Evolutionary conservation across 2,329 filamentous ascomycete genomes (phyloP), one percentile per base, ranked within the genome.

Genomic region (Neoascochyta sp.): DNA sequence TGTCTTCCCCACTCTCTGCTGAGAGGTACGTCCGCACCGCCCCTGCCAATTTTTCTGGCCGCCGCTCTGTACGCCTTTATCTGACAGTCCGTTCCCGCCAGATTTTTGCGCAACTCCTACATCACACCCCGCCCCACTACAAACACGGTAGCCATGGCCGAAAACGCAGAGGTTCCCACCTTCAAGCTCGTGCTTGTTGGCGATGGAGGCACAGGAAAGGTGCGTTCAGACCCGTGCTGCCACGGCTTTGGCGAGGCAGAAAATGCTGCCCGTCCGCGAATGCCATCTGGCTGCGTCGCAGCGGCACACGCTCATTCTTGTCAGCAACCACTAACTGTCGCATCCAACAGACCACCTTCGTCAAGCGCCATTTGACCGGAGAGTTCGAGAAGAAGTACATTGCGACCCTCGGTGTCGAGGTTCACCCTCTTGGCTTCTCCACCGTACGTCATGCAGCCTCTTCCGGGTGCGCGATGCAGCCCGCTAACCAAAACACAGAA

Each of bases 341-440:
- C 22, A 24, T 28, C 16, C 22, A 20, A 50, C 64, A 98, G 92
- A 98, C 92, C 68, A 98, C 92, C 66, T 98, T 98, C 72, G 92
- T 98, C 78, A 98, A 98, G 84, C 92, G 92, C 66, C 92, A 98
- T 75, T 80, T 96, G 81, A 98, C 92, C 65, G 92, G 92, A 69
- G 92, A 98, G 70, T 98, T 98, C 67, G 92, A 98, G 76, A 98
- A 98, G 85, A 98, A 96, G 78, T 98, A 98, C 76, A 96, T 98
- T 70, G 92, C 92, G 61, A 98, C 92, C 40, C 86, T 98, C 50
- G 92, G 92, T 83, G 92, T 98, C 67, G 92, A 98, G 71, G 92
- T 98, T 52, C 92, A 98, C 78, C 92, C 92, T 68, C 86, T 98
- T 51, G 85, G 82, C 62, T 98, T 98, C 81, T 87, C 82, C 62